Base-by-base conservation (phyloP, 371 early-diverging fungal species). In the Smittium culicis region DNA sequence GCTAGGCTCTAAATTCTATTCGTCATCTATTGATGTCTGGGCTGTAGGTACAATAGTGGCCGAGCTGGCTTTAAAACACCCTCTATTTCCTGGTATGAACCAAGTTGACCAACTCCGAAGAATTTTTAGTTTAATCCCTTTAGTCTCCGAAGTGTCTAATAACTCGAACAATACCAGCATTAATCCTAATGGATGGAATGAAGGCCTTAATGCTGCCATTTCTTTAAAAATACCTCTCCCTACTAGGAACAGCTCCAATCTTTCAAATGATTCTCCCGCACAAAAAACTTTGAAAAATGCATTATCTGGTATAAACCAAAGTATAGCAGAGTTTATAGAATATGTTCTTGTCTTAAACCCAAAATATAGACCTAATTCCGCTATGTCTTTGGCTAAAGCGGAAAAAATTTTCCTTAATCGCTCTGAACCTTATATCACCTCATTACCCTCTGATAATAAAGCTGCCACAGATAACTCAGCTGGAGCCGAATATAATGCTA, bases 21-120 rank as follows among this genome's bases (percentile, higher is more conserved):
- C 88, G 16, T 88, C 84, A 32, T 92, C 96, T 3, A 91, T 99
- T 33, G 99, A 99, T 76, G 81, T 99, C 27, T 99, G 99, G 99
- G 97, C 97, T 0, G 81, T 94, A 0, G 99, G 99, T 0, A 81
- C 89, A 1, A 96, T 98, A 29, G 78, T 91, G 20, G 91, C 92
- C 16, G 99, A 98, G 77, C 72, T 98, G 30, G 80, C 87, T 35
- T 84, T 83, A 16, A 78, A 90, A 20, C 76, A 80, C 17, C 95
- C 96, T n/a, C 73, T 98, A 54, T 96, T 98, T 69, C 95, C 94
- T 0, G 99, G 99, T 24, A 81, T 79, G 32, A 88, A 88, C 58
- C 96, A 96, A 75, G 79, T 94, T 57, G 94, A 94, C 73, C 91
- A 96, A 75, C 74, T 96, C 27, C 85, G 80, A 59, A 72, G 85